Conservation (phyloP, 208 protist genomes). For the Wallacemonas collosoma region DNA sequence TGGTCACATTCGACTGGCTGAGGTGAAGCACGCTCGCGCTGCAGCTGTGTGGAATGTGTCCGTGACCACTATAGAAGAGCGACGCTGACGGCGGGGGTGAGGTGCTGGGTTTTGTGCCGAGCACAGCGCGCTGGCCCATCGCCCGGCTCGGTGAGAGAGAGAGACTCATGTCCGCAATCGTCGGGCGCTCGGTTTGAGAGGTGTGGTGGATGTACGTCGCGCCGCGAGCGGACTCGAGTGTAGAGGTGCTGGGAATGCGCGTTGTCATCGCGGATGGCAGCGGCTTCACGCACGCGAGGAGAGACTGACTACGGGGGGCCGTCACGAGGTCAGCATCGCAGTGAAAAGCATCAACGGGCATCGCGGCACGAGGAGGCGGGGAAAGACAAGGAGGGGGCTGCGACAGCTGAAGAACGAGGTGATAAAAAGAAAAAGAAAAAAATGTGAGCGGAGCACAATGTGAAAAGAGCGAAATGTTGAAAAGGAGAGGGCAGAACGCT, state of each 20-base stretch:
- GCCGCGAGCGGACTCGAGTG: too few relatives aligned
- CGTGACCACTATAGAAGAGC: slow-evolving; percentile 15
- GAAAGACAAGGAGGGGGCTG: neutral
- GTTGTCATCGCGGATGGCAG: neutral
- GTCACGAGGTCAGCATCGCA: neutral
- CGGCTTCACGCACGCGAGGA: neutral
- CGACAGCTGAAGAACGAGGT: neutral
- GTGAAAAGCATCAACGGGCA: neutral
- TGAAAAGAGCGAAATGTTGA: slow-evolving; percentile 14
- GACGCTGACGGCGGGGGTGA: neutral
- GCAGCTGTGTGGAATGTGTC: neutral
- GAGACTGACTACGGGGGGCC: too few relatives aligned
- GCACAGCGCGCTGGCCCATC: neutral
- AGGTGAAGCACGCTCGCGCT: neutral
- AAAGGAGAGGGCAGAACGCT: neutral
- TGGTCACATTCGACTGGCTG: slow-evolving; percentile 7
- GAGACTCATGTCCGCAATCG: slow-evolving; percentile 6
- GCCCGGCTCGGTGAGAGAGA: slow-evolving; percentile 4
- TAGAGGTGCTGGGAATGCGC: neutral
- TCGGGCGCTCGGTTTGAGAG: neutral
- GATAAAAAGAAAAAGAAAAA: slow-evolving; percentile 3
- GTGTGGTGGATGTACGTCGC: neutral
- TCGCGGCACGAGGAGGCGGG: neutral
- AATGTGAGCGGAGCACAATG: slow-evolving; percentile 8
- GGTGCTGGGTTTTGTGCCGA: neutral